These are phyloP conservation scores for Haplographium delicatum DNA, from an alignment of 495 filamentous ascomycete species.

Conservation along the genomic window DNA sequence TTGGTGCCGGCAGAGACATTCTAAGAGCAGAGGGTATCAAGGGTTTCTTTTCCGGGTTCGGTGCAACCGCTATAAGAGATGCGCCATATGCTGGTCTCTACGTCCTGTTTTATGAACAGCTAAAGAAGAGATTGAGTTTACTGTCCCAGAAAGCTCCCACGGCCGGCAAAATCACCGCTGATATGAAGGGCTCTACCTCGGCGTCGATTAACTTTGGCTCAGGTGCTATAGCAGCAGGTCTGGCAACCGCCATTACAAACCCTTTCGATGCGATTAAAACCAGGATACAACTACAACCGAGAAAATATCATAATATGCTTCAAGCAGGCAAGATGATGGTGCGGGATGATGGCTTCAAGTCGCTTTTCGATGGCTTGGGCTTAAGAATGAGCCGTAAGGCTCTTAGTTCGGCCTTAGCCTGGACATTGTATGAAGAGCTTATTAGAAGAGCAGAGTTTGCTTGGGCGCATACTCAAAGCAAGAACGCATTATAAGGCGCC, in stretches of 20 bases:
- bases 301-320: constrained; percentile 78
- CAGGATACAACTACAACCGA: constrained; percentile 82
- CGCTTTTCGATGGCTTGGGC: constrained; percentile 81
- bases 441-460: constrained; percentile 68
- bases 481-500: constrained; percentile 9
- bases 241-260: constrained; percentile 85
- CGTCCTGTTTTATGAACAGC: constrained; percentile 88
- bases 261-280: constrained; percentile 98
- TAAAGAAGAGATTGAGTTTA: constrained; percentile 60
- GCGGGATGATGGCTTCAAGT: constrained; percentile 69
- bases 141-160: constrained; percentile 19
- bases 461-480: constrained; percentile 36
- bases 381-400: constrained; percentile 90
- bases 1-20: constrained; percentile 69
- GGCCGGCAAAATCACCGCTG: constrained; percentile 5
- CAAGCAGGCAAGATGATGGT: constrained; percentile 72
- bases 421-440: constrained; percentile 95
- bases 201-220: constrained; percentile 80
- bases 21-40: constrained; percentile 63
- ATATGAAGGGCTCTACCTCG: constrained; percentile 38
- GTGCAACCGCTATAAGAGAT: constrained; percentile 88
- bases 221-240: constrained; percentile 69
- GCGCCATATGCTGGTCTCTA: constrained; percentile 95
- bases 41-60: constrained; percentile 90
- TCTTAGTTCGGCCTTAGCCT: constrained; percentile 83